These are phyloP conservation scores for Aspergillus transmontanensis DNA, from an alignment of 2,329 filamentous ascomycete species.

Conservation along the genomic window DNA sequence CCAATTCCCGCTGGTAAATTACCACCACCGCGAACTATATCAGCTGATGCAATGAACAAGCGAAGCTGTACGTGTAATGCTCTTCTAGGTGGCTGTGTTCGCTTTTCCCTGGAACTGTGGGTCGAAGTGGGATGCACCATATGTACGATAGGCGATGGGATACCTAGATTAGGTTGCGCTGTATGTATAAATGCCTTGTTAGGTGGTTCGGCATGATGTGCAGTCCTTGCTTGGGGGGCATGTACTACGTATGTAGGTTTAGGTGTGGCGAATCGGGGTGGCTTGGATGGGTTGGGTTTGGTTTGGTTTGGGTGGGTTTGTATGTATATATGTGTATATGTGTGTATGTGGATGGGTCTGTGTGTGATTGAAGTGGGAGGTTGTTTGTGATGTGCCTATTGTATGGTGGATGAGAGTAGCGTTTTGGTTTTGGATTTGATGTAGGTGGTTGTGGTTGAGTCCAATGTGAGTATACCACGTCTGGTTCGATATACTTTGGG, in stretches of 20 bases:
- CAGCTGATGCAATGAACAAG: no score
- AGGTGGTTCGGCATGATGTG: background rate
- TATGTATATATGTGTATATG: background rate
- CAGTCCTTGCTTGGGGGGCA: background rate
- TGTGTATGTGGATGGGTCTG: background rate
- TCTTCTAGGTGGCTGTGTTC: no score
- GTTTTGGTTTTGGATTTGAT: background rate
- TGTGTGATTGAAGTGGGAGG: background rate
- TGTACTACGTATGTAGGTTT: conserved; percentile 9
- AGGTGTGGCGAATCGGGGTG: conserved; percentile 3
- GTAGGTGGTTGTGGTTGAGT: background rate
- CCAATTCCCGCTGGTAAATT: no score
- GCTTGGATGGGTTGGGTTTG: background rate
- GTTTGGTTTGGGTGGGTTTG: no score
- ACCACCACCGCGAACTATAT: no score
- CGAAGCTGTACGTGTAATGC: no score
- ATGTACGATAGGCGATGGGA: no score
- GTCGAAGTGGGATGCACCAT: no score
- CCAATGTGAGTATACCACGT: conserved; percentile 1
- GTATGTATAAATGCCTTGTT: background rate
- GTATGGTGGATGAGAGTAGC: background rate
- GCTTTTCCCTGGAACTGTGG: no score
- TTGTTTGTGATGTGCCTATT: background rate
- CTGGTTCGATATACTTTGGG: background rate
- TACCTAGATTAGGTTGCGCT: background rate